Base-by-base conservation (phyloP, 768 basidiomycete species). In the Chalciporus chontae region DNA sequence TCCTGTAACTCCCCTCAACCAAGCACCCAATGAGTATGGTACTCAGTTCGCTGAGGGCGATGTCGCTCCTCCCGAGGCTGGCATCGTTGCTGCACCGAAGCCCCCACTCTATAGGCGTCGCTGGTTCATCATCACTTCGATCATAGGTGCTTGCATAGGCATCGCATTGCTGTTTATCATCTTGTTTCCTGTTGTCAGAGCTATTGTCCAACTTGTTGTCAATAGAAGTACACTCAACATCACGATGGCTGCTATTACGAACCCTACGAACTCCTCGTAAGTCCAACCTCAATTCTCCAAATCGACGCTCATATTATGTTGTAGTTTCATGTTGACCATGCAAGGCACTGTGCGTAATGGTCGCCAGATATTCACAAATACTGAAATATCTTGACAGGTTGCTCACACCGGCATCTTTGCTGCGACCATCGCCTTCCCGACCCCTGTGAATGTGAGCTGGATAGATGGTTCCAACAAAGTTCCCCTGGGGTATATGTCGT, bases 101-200 rank as follows among this genome's bases (percentile, higher is more conserved):
- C 61, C 60, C 26, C 81, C 80, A 13, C 74, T 85, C 48, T 85
- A 83, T 70, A 84, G 79, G 63, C 77, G 71, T 53, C 75, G 77
- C 37, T 78, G 76, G 73, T 85, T 87, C 71, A 81, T 86, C 51
- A 75, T 85, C 52, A 73, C 76, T 24, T 71, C 73, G 45, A 60
- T 80, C 52, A 71, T 85, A 24, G 58, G 73, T 4, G 65, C 74
- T 15, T 73, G 77, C 5, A 58, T 87, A 14, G 78, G 71, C 31
- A 84, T 88, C 46, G 81, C 75, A 14, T 61, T 87, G 32, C 65
- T 87, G 17, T 88, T 87, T 66, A 77, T 87, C 52, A 41, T 87
- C 10, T 65, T 88, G 19, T 87, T 79, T 63, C 85, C 85, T 6
- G 81, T 87, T 48, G 72, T 87, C 48, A 75, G 68, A 43, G 84